Evolutionary conservation across 2,329 filamentous ascomycete genomes (phyloP).

Genomic region (Fusarium foetens): DNA sequence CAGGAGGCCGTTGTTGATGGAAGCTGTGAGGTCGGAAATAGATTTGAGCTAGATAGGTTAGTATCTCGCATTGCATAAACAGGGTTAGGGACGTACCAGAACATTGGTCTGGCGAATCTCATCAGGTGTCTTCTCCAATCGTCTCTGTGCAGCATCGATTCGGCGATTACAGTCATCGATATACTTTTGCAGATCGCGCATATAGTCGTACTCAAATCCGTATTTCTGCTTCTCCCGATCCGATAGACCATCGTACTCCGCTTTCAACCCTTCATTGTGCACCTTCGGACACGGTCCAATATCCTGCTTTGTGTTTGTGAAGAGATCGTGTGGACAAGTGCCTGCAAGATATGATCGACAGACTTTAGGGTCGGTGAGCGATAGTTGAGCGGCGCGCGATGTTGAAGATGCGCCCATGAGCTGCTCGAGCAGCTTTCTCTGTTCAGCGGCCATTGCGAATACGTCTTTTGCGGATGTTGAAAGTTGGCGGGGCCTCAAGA

Average conservation of each 20-base stretch:
- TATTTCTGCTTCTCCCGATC: conserved; percentile 78
- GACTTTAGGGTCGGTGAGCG: conserved; percentile 90
- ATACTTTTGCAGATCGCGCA: conserved; percentile 94
- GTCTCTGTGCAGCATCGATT: conserved; percentile 88
- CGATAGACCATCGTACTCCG: conserved; percentile 83
- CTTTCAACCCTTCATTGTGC: conserved; percentile 87
- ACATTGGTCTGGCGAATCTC: conserved; percentile 96
- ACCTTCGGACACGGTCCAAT: conserved; percentile 88
- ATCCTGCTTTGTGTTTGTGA: conserved; percentile 99
- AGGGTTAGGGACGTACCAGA: conserved; percentile 58
- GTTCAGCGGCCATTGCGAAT: conserved; percentile 82
- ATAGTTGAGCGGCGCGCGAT: conserved; percentile 81
- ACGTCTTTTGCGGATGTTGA: conserved; percentile 9
- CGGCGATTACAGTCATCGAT: conserved; percentile 96
- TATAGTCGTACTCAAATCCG: conserved; percentile 96
- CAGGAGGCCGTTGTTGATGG: conserved; percentile 82
- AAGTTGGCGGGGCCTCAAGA: conserved; percentile 37
- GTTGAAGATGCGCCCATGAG: conserved; percentile 82
- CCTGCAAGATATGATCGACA: conserved; percentile 94
- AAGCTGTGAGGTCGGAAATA: conserved; percentile 82
- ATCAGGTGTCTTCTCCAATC: conserved; percentile 96
- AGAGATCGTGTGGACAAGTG: conserved; percentile 97
- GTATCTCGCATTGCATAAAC: background rate
- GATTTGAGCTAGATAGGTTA: conserved; percentile 69
- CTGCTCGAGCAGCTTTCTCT: conserved; percentile 98